Evolutionary conservation across 805 yeast genomes (phyloP).

Genomic region (Starmerella geochares): DNA sequence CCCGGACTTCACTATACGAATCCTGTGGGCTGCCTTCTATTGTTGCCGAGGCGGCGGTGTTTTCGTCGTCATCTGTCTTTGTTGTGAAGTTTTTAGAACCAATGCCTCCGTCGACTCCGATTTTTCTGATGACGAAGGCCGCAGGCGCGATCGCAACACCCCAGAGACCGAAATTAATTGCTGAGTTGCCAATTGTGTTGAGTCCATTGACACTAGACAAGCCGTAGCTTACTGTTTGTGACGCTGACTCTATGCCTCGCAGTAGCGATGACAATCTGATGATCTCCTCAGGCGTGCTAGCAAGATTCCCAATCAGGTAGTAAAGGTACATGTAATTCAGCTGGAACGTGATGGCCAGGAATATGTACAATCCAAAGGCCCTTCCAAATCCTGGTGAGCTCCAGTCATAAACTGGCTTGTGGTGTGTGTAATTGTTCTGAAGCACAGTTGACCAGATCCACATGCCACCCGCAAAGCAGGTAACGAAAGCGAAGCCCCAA

Average conservation of each 20-base stretch:
- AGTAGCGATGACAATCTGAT: slow-evolving; percentile 14
- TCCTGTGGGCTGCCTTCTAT: no score
- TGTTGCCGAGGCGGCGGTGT: background rate
- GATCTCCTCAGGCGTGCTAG: slow-evolving; percentile 13
- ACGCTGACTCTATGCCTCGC: slow-evolving; percentile 17
- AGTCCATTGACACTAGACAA: slow-evolving; percentile 14
- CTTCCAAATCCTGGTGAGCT: slow-evolving; percentile 38
- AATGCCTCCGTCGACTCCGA: slow-evolving; percentile 8
- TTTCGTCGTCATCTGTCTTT: background rate
- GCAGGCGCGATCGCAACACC: slow-evolving; percentile 10
- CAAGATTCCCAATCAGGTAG: slow-evolving; percentile 15
- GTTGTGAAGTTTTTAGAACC: background rate
- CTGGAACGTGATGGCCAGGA: slow-evolving; percentile 16
- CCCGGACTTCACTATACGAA: no score
- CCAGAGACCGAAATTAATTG: slow-evolving; percentile 20
- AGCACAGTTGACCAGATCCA: slow-evolving; percentile 25
- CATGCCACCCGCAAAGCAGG: slow-evolving; percentile 38
- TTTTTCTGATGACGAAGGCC: background rate
- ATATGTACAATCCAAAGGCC: slow-evolving; percentile 39
- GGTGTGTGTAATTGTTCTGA: slow-evolving; percentile 13
- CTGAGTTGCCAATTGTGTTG: slow-evolving; percentile 17
- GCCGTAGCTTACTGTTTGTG: slow-evolving; percentile 18
- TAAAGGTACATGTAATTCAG: slow-evolving; percentile 14
- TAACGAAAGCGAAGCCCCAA: slow-evolving; percentile 37
- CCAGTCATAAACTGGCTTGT: slow-evolving; percentile 34